Evolutionary conservation across 345 rosid species (phyloP).

Genomic region (Passiflora organensis): DNA sequence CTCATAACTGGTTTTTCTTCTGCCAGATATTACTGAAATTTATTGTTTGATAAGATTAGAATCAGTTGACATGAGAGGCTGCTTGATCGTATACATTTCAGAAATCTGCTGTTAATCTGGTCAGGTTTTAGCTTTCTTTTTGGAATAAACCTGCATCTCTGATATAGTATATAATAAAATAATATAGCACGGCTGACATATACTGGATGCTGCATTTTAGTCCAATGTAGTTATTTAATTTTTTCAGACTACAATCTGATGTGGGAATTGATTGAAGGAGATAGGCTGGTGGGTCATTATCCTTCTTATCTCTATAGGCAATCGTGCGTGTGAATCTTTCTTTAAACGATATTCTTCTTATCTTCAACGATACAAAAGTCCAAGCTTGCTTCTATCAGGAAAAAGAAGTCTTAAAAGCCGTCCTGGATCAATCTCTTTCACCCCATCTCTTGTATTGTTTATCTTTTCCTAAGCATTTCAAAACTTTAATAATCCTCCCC

Average conservation of each 20-base stretch:
- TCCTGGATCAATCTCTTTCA: neutral
- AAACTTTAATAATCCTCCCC: too few relatives aligned
- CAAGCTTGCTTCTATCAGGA: constrained; percentile 32
- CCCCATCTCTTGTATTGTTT: neutral
- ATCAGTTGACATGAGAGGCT: constrained; percentile 7
- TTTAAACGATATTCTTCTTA: constrained; percentile 6
- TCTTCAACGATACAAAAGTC: constrained; percentile 49
- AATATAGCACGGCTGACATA: constrained; percentile 11
- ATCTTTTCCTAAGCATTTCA: neutral
- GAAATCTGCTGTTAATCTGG: neutral
- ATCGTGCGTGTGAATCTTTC: constrained; percentile 41
- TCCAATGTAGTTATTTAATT: neutral
- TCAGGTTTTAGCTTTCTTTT: neutral
- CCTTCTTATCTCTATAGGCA: constrained; percentile 29
- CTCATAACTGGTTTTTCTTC: too few relatives aligned
- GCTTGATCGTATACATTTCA: neutral
- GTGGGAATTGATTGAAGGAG: neutral
- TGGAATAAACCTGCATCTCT: too few relatives aligned
- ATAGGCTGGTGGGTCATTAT: constrained; percentile 19
- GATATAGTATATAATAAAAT: too few relatives aligned
- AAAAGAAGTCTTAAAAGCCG: constrained; percentile 9
- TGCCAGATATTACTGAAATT: neutral
- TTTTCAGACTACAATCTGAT: too few relatives aligned
- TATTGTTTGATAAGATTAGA: neutral
- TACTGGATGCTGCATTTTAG: neutral